These are phyloP conservation scores for Euphrasia confusa DNA, from an alignment of 257 asterid species.

Conservation along the genomic window DNA sequence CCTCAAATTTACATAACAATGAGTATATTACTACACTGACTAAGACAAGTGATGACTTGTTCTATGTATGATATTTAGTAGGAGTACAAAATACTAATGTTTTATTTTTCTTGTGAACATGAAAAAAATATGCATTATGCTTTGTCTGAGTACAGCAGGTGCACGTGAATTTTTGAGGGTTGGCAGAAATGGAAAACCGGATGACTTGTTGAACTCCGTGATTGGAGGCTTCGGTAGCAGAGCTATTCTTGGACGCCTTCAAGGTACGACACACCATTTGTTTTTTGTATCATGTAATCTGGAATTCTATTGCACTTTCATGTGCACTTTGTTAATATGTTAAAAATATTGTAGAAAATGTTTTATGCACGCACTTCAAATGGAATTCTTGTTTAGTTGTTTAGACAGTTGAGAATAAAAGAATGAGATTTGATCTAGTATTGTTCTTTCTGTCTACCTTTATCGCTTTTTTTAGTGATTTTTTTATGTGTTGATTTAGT, in stretches of 20 bases:
- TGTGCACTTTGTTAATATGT: not conserved
- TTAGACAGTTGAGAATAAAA: not conserved
- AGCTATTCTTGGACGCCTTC: no score
- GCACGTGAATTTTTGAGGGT: conserved; percentile 83
- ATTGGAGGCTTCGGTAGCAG: conserved; percentile 51
- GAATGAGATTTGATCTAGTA: not conserved
- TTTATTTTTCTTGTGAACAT: no score
- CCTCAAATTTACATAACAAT: no score
- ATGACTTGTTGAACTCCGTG: conserved; percentile 72
- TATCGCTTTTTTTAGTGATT: not conserved
- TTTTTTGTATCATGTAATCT: not conserved
- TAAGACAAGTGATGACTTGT: no score
- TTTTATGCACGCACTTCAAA: not conserved
- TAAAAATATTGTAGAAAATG: not conserved
- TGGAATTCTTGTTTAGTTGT: not conserved
- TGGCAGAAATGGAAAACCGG: conserved; percentile 73
- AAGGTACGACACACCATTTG: conserved; percentile 24
- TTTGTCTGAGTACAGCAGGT: conserved; percentile 44
- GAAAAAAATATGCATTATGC: conserved; percentile 11
- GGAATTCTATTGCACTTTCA: not conserved
- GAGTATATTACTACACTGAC: no score
- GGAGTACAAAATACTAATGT: no score
- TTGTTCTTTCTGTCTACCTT: not conserved
- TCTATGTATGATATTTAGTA: no score
- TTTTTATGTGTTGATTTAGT: no score